These are phyloP conservation scores for Vitis rupestris DNA, from an alignment of 164 flowering plant genomes.

Conservation along the genomic window DNA sequence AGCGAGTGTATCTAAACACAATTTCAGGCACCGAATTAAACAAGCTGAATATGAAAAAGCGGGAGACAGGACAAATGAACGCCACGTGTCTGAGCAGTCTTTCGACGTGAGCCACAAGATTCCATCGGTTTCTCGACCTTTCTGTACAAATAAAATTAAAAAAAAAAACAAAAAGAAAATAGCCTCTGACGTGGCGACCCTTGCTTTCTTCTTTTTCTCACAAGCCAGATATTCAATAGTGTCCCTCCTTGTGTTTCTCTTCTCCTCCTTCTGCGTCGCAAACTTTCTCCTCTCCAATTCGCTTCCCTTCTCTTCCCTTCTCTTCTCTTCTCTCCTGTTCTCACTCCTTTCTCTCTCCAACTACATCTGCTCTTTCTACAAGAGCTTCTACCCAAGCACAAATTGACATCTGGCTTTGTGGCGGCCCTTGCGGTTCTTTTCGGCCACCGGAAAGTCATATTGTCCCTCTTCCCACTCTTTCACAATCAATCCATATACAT, in stretches of 20 bases:
- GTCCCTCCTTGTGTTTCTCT: background rate
- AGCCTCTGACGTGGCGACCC: conserved; percentile 24
- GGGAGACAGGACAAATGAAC: conserved; percentile 17
- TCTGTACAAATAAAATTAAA: conserved; percentile 10
- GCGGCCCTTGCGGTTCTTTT: too few species aligned
- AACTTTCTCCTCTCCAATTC: background rate
- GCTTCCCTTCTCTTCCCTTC: background rate
- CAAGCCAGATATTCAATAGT: background rate
- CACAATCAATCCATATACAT: too few species aligned
- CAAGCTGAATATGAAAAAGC: conserved; percentile 19
- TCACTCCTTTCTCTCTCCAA: background rate
- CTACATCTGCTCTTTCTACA: background rate
- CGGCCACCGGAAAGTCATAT: too few species aligned
- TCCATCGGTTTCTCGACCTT: conserved; percentile 38
- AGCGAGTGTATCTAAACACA: background rate
- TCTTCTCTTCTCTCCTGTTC: background rate
- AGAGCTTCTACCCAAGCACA: too few species aligned
- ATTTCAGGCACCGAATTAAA: conserved; percentile 12
- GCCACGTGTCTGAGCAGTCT: conserved; percentile 28
- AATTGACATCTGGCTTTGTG: too few species aligned
- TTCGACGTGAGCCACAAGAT: conserved; percentile 54
- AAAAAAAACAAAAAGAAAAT: background rate
- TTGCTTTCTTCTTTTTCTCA: conserved; percentile 9
- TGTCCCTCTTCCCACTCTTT: background rate
- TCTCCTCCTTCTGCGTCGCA: background rate